Percentiles rank a stretch among this genome's conserved stretches.
These are phyloP conservation scores for Clavulina sp. DNA, from an alignment of 768 basidiomycete species.

Conservation along the genomic window DNA sequence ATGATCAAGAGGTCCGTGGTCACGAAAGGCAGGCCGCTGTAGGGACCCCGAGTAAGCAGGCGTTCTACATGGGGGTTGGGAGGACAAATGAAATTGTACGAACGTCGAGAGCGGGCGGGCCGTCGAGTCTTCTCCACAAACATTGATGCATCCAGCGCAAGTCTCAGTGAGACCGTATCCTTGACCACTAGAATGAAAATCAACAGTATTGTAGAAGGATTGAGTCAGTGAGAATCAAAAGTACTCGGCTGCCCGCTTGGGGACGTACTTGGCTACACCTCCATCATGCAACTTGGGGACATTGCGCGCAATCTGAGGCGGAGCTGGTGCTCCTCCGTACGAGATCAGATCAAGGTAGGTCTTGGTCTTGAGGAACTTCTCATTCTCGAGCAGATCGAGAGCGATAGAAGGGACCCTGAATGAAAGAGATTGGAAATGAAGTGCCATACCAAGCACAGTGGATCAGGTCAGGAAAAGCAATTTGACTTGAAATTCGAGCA, in stretches of 20 bases:
- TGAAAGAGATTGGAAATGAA: not conserved
- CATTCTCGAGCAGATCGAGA: slow-evolving; percentile 26
- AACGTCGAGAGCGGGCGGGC: slow-evolving; percentile 34
- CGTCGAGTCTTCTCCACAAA: slow-evolving; percentile 44
- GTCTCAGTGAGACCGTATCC: slow-evolving; percentile 45
- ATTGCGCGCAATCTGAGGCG: slow-evolving; percentile 10
- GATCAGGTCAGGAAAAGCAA: not conserved
- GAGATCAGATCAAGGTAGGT: slow-evolving; percentile 12
- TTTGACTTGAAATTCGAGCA: not conserved
- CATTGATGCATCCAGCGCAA: slow-evolving; percentile 37
- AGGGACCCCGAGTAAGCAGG: slow-evolving; percentile 6
- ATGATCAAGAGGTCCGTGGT: slow-evolving; percentile 41
- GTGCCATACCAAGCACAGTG: not conserved
- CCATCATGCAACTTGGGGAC: slow-evolving; percentile 1
- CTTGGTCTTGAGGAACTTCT: not conserved
- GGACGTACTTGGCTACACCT: too few species aligned
- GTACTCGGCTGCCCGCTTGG: too few species aligned
- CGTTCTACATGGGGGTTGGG: too few species aligned
- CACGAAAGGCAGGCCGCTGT: slow-evolving; percentile 37
- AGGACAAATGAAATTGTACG: slow-evolving; percentile 17
- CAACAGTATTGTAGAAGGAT: too few species aligned
- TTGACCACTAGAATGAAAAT: too few species aligned
- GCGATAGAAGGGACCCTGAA: slow-evolving; percentile 42
- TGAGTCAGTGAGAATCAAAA: too few species aligned
- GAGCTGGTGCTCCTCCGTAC: slow-evolving; percentile 18